Base-by-base conservation (phyloP, 1,139 yeast genomes). In the Yamadazyma trypodendri region DNA sequence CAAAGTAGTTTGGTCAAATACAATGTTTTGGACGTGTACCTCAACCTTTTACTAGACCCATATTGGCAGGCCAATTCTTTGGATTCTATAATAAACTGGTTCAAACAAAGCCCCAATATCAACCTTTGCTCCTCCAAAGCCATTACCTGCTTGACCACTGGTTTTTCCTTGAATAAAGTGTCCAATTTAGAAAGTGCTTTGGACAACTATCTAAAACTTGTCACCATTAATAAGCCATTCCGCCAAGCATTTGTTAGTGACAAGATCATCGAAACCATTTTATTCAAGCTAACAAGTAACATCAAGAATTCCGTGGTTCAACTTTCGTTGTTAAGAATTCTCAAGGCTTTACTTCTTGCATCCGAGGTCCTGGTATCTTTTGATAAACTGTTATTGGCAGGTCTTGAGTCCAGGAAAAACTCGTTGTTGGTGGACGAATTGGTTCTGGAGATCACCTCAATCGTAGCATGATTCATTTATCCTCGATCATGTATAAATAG, bases 11-110 rank as follows among this genome's bases (percentile, higher is more conserved):
- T 79, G 38, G 53, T 67, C 55, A 59, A 63, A 36, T 50, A 66
- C 41, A 61, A 65, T 24, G 68, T 77, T 2, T 51, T 79, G n/a
- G 59, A 63, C 6, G 65, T 73, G 2, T 79, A 79, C 44, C 59
- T 72, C 31, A 63, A 63, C 20, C 60, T 81, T 11, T 55, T 81
- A 12, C 51, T 69, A 10, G 84, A 82, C 50, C 80, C 84, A 0
- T 77, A 79, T 46, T 82, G 88, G 88, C 86, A 81, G 52, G 77
- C 81, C 14, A 78, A 77, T 56, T 81, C 86, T 0, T 65, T 81
- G 46, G 87, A 82, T 34, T 73, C 87, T 1, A 63, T 82, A 7
- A 44, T 65, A 20, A 58, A 52, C 35, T 72, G 77, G 77, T 49
- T 55, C 32, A 56, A 57, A 31, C 59, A 56, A 34, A 66, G 66